Evolutionary conservation across 176 grass and related monocot species (phyloP).

Genomic region (Dactylis glomerata): DNA sequence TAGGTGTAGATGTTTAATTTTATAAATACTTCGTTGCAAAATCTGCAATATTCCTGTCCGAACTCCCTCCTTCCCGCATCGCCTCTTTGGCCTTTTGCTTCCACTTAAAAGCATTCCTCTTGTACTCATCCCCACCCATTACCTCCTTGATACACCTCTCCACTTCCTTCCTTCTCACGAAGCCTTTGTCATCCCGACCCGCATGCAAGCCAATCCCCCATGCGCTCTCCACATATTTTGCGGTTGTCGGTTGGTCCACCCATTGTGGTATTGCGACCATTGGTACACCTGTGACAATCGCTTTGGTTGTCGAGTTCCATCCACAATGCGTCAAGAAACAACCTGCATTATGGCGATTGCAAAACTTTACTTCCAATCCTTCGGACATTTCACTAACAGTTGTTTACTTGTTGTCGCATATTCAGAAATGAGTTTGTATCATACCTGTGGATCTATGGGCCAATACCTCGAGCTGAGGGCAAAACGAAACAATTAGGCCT

Average conservation of each 20-base stretch:
- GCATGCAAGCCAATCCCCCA: constrained; percentile 39
- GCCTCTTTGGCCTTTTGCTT: not conserved
- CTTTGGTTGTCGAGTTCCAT: constrained; percentile 53
- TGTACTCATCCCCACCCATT: no score
- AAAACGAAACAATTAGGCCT: not conserved
- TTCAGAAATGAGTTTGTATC: not conserved
- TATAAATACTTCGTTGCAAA: no score
- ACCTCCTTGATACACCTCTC: no score
- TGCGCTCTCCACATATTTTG: constrained; percentile 40
- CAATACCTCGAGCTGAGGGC: constrained; percentile 32
- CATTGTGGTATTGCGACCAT: constrained; percentile 33
- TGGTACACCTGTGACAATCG: constrained; percentile 8
- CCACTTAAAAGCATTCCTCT: no score
- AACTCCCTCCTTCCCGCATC: not conserved
- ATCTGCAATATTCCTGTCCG: constrained; percentile 22
- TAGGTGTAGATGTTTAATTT: no score
- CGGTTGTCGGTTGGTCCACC: constrained; percentile 40
- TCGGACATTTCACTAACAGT: not conserved
- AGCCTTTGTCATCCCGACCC: not conserved
- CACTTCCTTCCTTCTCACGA: not conserved
- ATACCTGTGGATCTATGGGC: constrained; percentile 12
- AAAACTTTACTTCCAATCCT: not conserved
- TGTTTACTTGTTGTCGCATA: not conserved
- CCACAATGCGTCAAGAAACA: constrained; percentile 57
- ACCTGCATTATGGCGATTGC: not conserved